Conservation (phyloP, 805 yeast species). For the Wickerhamiella cacticola region DNA sequence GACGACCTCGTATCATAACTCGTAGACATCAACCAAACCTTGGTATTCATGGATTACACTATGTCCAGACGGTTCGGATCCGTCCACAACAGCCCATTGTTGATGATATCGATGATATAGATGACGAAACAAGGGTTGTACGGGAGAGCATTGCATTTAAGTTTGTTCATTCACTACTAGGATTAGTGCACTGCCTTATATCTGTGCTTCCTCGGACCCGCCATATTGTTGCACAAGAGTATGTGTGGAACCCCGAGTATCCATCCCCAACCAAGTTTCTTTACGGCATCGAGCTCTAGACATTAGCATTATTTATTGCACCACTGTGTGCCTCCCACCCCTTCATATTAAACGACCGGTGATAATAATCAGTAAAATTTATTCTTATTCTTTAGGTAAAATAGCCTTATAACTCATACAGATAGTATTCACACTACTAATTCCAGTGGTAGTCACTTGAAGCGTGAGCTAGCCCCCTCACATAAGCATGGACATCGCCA, state of each 20-base stretch:
- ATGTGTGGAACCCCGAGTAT: conserved; percentile 20
- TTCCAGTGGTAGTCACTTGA: too few species aligned
- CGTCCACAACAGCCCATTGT: not conserved
- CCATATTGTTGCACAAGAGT: not conserved
- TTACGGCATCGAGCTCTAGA: conserved; percentile 14
- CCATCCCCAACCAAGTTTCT: conserved; percentile 20
- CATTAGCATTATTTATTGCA: conserved; percentile 8
- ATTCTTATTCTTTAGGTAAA: too few species aligned
- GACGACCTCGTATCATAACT: conserved; percentile 17
- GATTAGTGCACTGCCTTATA: conserved; percentile 20
- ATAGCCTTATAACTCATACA: too few species aligned
- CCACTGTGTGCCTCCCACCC: not conserved
- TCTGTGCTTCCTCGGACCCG: conserved; percentile 17
- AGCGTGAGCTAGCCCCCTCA: not conserved
- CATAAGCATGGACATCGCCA: conserved; percentile 6
- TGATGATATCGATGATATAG: not conserved
- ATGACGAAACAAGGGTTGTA: not conserved
- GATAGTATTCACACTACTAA: too few species aligned
- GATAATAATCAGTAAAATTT: too few species aligned
- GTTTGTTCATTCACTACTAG: conserved; percentile 19
- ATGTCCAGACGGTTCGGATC: not conserved
- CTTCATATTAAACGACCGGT: not conserved
- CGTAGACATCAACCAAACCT: conserved; percentile 16
- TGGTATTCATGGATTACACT: conserved; percentile 20
- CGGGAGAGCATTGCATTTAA: conserved; percentile 12